These are phyloP conservation scores for Yamadazyma pseudoaaseri DNA, from an alignment of 1,139 yeast species.

Conservation along the genomic window DNA sequence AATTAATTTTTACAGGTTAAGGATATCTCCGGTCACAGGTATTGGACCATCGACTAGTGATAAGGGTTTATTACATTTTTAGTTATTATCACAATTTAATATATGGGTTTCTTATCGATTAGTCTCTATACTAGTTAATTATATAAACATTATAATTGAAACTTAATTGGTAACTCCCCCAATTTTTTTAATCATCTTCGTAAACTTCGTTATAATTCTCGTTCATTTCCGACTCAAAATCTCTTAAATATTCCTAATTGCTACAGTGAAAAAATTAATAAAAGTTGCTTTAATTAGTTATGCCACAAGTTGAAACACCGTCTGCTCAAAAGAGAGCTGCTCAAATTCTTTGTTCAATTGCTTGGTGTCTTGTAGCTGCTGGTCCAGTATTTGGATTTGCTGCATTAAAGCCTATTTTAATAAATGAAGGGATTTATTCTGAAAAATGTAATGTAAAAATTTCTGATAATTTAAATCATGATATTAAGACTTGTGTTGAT, in stretches of 20 bases:
- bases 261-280: background rate
- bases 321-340: constrained; percentile 21
- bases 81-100: too few relatives aligned
- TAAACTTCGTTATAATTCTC: too few relatives aligned
- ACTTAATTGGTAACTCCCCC: too few relatives aligned
- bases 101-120: too few relatives aligned
- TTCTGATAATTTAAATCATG: constrained; percentile 17
- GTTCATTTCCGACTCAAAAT: too few relatives aligned
- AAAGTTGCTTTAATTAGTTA: background rate
- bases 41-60: background rate
- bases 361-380: constrained; percentile 88
- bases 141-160: too few relatives aligned
- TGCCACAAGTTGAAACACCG: constrained; percentile 1
- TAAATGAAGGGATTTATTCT: constrained; percentile 73
- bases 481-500: constrained; percentile 49
- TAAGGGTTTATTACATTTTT: too few relatives aligned
- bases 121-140: too few relatives aligned
- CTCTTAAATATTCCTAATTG: constrained; percentile 1
- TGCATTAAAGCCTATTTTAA: constrained; percentile 80
- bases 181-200: too few relatives aligned
- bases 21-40: too few relatives aligned
- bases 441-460: constrained; percentile 46
- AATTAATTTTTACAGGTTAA: too few relatives aligned
- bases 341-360: constrained; percentile 58
- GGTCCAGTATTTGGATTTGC: constrained; percentile 96